Evolutionary conservation across 805 yeast species (phyloP), one percentile per base, ranked within the genome.

Genomic region (Cyberlindnera bimundalis): DNA sequence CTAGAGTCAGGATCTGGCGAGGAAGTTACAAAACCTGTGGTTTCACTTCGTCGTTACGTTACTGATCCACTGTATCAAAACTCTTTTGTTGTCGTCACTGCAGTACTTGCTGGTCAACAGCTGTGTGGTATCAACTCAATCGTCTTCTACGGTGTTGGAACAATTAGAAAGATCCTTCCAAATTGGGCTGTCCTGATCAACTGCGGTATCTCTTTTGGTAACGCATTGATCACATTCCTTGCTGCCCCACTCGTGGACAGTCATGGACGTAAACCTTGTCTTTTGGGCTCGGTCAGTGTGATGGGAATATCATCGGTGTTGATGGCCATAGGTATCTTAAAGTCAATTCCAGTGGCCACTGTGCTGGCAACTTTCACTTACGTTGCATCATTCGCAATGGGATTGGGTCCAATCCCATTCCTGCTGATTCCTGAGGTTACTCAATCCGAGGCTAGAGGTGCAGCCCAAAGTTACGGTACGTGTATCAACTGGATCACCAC

Each of bases 331-430:
- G 91, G 95, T 3, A 82, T 91, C 28, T 55, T 76, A 15, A 46
- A 59, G 14, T 60, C 68, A 2, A 64, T 65, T 36, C 68, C 84
- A 0, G 24, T 63, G 0, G 45, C 81, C 12, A 72, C 90, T 1
- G 79, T 84, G 1, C 36, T 73, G 1, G 79, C 89, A 10, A 81
- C 89, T 0, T 75, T 87, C 39, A 56, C 73, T 1, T 90, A 88
- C 58, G 89, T 91, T 35, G 79, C 84, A 1, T 76, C 88, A 20
- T 93, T 91, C 67, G 98, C 97, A 0, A 66, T 84, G 25, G 99
- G 99, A 0, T 61, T 89, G 46, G 99, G 99, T 0, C 99, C 99
- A 6, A 89, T 93, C 40, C 99, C 99, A 30, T 91, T 93, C 65
- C 65, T 91, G 50, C 64, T 90, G 38, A 81, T 91, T 10, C 78